These are phyloP conservation scores for Thyridium curvatum DNA, from an alignment of 2,329 filamentous ascomycete genomes.

Conservation along the genomic window DNA sequence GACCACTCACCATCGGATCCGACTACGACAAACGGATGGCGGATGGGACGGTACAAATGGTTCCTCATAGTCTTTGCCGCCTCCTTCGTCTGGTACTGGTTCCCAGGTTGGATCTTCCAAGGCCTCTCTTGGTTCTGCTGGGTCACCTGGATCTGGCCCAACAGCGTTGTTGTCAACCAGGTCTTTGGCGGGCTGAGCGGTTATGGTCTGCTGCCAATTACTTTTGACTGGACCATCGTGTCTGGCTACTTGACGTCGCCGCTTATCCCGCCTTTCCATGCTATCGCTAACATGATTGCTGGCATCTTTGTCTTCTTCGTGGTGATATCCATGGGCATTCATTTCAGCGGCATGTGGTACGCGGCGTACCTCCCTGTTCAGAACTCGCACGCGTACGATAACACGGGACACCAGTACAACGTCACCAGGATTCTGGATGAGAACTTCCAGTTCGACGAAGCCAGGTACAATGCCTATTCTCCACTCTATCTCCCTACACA, in stretches of 20 bases:
- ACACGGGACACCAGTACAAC: slow-evolving; percentile 54
- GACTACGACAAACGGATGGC: slow-evolving; percentile 50
- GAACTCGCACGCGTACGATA: slow-evolving; percentile 57
- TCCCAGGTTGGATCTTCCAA: slow-evolving; percentile 50
- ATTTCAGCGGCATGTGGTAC: slow-evolving; percentile 52
- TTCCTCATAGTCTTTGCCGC: slow-evolving; percentile 51
- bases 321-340: slow-evolving; percentile 50
- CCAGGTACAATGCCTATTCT: slow-evolving; percentile 57
- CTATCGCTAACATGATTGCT: slow-evolving; percentile 47
- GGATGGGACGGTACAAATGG: slow-evolving; percentile 55
- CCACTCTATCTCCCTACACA: slow-evolving; percentile 59
- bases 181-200: slow-evolving; percentile 36
- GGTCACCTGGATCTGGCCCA: slow-evolving; percentile 40
- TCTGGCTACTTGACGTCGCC: slow-evolving; percentile 43
- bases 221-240: slow-evolving; percentile 32
- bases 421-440: slow-evolving; percentile 51
- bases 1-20: slow-evolving; percentile 50
- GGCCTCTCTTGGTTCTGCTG: slow-evolving; percentile 35
- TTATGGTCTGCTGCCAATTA: slow-evolving; percentile 29
- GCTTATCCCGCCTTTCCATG: slow-evolving; percentile 45
- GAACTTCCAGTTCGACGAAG: slow-evolving; percentile 51
- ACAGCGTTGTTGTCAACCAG: slow-evolving; percentile 37
- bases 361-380: slow-evolving; percentile 57
- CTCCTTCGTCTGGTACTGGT: slow-evolving; percentile 49
- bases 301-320: slow-evolving; percentile 51